phyloP scores from a whole-genome alignment of 1,139 yeast genomes.

The Yamadazyma taylorii region DNA sequence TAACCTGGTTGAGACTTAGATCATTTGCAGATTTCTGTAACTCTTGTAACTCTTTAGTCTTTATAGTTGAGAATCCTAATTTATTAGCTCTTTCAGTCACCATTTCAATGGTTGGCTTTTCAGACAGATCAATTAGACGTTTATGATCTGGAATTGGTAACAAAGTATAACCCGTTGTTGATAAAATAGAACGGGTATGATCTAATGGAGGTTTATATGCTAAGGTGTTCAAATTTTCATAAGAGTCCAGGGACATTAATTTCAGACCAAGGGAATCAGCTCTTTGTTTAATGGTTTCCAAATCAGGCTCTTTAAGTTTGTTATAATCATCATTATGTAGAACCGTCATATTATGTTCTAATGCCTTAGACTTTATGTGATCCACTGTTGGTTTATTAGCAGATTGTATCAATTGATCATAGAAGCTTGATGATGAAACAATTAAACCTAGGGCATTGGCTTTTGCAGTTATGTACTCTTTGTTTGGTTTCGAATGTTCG shows the following conservation, averaged over 20 bases:
- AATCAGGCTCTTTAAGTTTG: slow-evolving; percentile 20
- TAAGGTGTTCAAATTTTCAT: slow-evolving; percentile 7
- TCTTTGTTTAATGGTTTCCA: slow-evolving; percentile 16
- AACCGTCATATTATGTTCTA: slow-evolving; percentile 17
- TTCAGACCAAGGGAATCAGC: slow-evolving; percentile 10
- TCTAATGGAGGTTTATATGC: slow-evolving; percentile 20
- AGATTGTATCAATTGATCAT: slow-evolving; percentile 27
- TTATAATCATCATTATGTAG: slow-evolving; percentile 19
- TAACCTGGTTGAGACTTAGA: slow-evolving; percentile 35
- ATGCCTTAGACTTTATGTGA: slow-evolving; percentile 32
- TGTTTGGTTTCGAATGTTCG: slow-evolving; percentile 30
- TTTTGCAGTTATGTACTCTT: slow-evolving; percentile 25
- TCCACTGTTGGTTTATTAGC: slow-evolving; percentile 23
- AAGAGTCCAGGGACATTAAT: slow-evolving; percentile 7
- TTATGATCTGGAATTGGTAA: slow-evolving; percentile 20
- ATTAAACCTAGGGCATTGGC: slow-evolving; percentile 36
- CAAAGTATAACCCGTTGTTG: slow-evolving; percentile 12
- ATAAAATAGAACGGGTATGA: slow-evolving; percentile 23
- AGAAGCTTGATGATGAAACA: slow-evolving; percentile 28
- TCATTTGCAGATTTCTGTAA: slow-evolving; percentile 27
- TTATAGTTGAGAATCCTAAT: slow-evolving; percentile 15
- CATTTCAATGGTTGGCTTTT: slow-evolving; percentile 19
- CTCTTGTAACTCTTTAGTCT: slow-evolving; percentile 17
- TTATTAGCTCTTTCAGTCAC: slow-evolving; percentile 11
- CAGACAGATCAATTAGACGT: slow-evolving; percentile 14